Conservation (phyloP, 352 stramenopile species). For the Aphanomyces euteiches region DNA sequence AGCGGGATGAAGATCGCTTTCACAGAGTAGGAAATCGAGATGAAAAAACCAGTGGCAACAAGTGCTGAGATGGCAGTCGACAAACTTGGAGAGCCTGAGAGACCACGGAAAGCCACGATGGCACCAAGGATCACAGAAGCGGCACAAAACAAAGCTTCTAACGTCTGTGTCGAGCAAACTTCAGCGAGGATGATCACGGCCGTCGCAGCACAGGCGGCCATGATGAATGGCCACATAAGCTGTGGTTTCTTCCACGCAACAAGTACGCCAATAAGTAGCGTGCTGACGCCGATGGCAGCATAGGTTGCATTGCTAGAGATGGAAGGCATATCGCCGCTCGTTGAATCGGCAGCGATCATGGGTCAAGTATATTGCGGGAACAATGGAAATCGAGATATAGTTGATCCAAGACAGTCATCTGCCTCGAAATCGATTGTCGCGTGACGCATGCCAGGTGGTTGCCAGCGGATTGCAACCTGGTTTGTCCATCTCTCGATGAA, state of each 20-base stretch:
- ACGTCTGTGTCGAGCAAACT: not conserved
- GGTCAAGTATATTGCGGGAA: no score
- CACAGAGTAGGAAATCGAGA: not conserved
- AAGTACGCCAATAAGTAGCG: not conserved
- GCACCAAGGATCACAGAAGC: not conserved
- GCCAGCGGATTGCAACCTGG: no score
- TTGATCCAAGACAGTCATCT: no score
- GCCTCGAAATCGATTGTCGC: no score
- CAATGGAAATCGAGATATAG: no score
- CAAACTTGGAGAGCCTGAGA: not conserved
- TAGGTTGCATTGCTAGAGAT: not conserved
- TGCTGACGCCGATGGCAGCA: not conserved
- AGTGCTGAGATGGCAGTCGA: not conserved
- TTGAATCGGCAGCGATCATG: no score
- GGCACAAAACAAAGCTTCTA: not conserved
- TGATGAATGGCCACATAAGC: constrained; percentile 3
- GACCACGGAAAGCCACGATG: not conserved
- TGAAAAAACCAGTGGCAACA: not conserved
- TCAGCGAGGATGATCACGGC: not conserved
- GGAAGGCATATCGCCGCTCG: no score
- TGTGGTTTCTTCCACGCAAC: constrained; percentile 2
- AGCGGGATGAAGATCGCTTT: not conserved
- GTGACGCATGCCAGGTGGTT: no score
- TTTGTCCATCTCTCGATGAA: no score
- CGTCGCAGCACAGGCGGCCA: not conserved